Percentiles rank a stretch among this genome's conserved stretches.
Evolutionary conservation across 1,284 basidiomycete genomes (phyloP).

Genomic region (Microbotryomycetes sp.): DNA sequence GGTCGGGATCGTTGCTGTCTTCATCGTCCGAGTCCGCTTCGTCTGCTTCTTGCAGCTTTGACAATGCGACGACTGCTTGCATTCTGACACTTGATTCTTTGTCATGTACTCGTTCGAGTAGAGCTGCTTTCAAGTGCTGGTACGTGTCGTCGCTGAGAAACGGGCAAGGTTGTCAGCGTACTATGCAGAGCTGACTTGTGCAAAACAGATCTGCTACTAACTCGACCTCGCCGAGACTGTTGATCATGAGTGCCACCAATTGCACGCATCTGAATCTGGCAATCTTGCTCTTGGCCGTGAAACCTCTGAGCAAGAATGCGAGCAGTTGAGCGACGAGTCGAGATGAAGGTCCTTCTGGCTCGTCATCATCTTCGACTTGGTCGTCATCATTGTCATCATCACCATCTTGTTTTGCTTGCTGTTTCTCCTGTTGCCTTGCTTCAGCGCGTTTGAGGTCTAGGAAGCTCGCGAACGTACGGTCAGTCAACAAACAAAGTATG

Average conservation of each 20-base stretch:
- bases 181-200: background rate
- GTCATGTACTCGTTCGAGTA: slow-evolving; percentile 75
- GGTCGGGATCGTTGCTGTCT: slow-evolving; percentile 59
- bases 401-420: slow-evolving; percentile 35
- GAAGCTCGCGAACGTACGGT: background rate
- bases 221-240: slow-evolving; percentile 77
- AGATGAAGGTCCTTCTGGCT: slow-evolving; percentile 62
- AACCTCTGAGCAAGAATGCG: slow-evolving; percentile 73
- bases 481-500: slow-evolving; percentile 9
- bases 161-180: background rate
- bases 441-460: slow-evolving; percentile 19
- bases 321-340: slow-evolving; percentile 69
- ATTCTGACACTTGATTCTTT: slow-evolving; percentile 78
- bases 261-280: slow-evolving; percentile 75
- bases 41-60: slow-evolving; percentile 66
- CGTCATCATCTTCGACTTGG: slow-evolving; percentile 54
- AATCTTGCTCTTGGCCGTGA: slow-evolving; percentile 81
- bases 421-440: background rate
- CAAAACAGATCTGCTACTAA: slow-evolving; percentile 44
- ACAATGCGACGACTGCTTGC: slow-evolving; percentile 76
- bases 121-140: slow-evolving; percentile 56
- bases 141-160: slow-evolving; percentile 70
- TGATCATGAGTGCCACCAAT: slow-evolving; percentile 71
- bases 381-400: slow-evolving; percentile 45
- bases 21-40: slow-evolving; percentile 63